Percentiles rank a stretch among this genome's conserved stretches.
phyloP scores from a whole-genome alignment of 495 filamentous ascomycete species.

The Filosporella fistucella region DNA sequence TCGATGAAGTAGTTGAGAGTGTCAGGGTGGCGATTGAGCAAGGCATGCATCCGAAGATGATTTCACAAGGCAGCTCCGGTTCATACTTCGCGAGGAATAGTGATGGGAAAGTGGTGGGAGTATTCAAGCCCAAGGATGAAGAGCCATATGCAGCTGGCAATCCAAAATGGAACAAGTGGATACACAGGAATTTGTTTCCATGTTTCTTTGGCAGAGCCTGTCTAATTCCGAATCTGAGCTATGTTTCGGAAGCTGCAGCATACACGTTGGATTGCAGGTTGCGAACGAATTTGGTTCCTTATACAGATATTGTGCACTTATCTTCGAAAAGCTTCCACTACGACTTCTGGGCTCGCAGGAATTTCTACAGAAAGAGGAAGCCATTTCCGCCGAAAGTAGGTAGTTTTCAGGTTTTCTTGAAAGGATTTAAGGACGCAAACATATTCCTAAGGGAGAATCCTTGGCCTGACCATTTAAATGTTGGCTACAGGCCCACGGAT shows the following conservation, averaged over 20 bases:
- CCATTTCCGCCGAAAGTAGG: conserved; percentile 87
- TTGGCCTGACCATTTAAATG: conserved; percentile 91
- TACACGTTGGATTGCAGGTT: conserved; percentile 91
- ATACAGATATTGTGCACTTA: conserved; percentile 90
- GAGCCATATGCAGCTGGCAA: conserved; percentile 92
- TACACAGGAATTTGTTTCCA: conserved; percentile 90
- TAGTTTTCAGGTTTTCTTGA: conserved; percentile 96
- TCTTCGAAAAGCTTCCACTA: conserved; percentile 98
- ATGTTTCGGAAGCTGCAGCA: conserved; percentile 95
- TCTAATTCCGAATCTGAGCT: conserved; percentile 97
- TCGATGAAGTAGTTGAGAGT: conserved; percentile 86
- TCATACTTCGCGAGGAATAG: conserved; percentile 95
- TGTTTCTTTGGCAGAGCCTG: conserved; percentile 96
- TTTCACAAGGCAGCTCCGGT: conserved; percentile 92
- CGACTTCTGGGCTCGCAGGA: conserved; percentile 92
- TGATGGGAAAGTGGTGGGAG: conserved; percentile 90
- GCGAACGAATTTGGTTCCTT: conserved; percentile 88
- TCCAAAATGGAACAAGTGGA: conserved; percentile 95
- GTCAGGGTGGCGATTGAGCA: conserved; percentile 86
- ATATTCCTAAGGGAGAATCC: conserved; percentile 91
- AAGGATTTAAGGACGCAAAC: conserved; percentile 95
- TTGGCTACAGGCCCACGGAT: conserved; percentile 68
- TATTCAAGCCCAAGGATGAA: conserved; percentile 99
- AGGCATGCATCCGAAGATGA: conserved; percentile 90
- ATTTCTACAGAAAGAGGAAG: conserved; percentile 81